phyloP scores from a whole-genome alignment of 768 basidiomycete species.

The Gymnopilus dilepis region DNA sequence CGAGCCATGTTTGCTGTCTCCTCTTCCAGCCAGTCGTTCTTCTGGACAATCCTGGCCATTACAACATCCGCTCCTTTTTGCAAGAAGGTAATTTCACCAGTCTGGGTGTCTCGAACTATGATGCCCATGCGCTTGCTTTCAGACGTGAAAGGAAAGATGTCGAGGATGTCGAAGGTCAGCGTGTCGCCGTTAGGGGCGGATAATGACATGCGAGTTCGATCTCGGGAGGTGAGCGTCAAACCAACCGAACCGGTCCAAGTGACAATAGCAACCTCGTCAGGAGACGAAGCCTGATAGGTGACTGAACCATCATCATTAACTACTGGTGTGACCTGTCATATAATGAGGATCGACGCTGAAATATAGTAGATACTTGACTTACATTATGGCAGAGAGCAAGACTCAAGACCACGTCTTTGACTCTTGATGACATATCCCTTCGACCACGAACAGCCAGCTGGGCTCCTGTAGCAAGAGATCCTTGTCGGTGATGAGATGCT shows the following conservation, averaged over 20 bases:
- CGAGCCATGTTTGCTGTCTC: constrained; percentile 99
- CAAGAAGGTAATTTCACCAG: constrained; percentile 84
- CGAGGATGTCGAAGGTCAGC: constrained; percentile 83
- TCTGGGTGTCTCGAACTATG: constrained; percentile 79
- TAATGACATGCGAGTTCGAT: constrained; percentile 89
- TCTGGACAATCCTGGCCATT: constrained; percentile 92
- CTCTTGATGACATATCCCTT: constrained; percentile 92
- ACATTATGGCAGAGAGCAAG: constrained; percentile 97
- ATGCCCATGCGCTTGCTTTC: constrained; percentile 99
- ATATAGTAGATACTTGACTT: constrained; percentile 30
- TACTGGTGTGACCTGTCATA: constrained; percentile 87
- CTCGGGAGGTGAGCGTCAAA: constrained; percentile 84
- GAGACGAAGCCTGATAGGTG: constrained; percentile 98
- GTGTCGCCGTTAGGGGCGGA: constrained; percentile 63
- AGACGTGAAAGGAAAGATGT: constrained; percentile 97
- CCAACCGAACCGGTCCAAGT: constrained; percentile 97
- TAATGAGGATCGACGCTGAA: background rate
- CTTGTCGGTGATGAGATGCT: constrained; percentile 53
- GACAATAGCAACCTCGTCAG: constrained; percentile 98
- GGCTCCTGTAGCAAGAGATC: constrained; percentile 73
- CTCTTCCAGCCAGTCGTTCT: constrained; percentile 99
- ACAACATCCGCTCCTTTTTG: constrained; percentile 99
- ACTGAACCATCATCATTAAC: constrained; percentile 92
- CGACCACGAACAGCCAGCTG: constrained; percentile 87
- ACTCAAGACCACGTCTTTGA: constrained; percentile 91